phyloP scores from a whole-genome alignment of 306 rosid species.

The Geum urbanum region DNA sequence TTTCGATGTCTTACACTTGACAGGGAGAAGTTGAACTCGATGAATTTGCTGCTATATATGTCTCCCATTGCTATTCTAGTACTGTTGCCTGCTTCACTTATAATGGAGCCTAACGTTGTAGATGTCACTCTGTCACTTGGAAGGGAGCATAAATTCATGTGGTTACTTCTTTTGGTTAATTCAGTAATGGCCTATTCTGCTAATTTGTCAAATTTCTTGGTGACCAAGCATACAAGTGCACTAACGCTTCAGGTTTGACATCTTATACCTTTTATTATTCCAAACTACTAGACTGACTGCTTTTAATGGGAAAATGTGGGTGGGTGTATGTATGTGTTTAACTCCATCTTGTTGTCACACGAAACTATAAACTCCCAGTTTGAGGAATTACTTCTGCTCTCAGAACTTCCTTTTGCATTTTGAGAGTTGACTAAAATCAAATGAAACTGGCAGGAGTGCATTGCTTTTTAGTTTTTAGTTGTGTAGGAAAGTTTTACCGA shows the following conservation, averaged over 20 bases:
- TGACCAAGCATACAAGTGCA: constrained; percentile 95
- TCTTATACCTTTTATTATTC: constrained; percentile 3
- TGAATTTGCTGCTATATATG: constrained; percentile 93
- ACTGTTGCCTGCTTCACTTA: constrained; percentile 77
- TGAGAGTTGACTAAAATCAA: background rate
- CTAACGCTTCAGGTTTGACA: constrained; percentile 83
- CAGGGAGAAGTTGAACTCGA: constrained; percentile 96
- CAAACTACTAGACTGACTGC: background rate
- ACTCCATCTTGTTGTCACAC: background rate
- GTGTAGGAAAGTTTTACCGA: background rate
- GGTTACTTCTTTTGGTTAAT: constrained; percentile 84
- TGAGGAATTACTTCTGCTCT: background rate
- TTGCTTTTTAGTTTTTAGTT: background rate
- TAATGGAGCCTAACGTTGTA: constrained; percentile 84
- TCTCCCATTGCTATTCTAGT: constrained; percentile 80
- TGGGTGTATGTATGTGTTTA: background rate
- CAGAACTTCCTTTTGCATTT: background rate
- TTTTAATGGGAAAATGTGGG: background rate
- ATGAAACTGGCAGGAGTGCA: background rate
- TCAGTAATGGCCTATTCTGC: constrained; percentile 83
- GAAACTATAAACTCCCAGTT: background rate
- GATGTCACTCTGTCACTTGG: constrained; percentile 59
- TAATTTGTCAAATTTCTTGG: constrained; percentile 91
- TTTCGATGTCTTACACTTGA: constrained; percentile 23
- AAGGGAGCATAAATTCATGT: constrained; percentile 68